These are phyloP conservation scores for Ustulina deusta DNA, from an alignment of 2,329 filamentous ascomycete species.

Conservation along the genomic window DNA sequence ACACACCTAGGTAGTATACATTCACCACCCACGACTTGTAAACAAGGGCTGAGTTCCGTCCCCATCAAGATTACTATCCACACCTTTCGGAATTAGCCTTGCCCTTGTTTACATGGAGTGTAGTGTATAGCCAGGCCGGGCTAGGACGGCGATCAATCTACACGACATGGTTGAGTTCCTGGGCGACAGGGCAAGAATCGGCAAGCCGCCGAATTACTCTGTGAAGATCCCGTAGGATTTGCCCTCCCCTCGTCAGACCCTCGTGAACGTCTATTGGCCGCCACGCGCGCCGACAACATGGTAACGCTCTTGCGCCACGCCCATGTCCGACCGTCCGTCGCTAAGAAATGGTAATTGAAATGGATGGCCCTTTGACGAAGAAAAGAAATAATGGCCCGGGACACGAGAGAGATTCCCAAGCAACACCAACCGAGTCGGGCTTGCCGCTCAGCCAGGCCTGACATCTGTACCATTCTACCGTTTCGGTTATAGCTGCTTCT, in stretches of 20 bases:
- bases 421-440: neutral
- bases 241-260: neutral
- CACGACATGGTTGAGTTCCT: neutral
- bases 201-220: slow-evolving; percentile 29
- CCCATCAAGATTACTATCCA: slow-evolving; percentile 35
- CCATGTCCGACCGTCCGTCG: slow-evolving; percentile 10
- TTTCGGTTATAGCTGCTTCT: slow-evolving; percentile 20
- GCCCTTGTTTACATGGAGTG: neutral
- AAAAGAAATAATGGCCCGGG: slow-evolving; percentile 5
- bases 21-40: slow-evolving; percentile 20
- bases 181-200: slow-evolving; percentile 24
- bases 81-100: slow-evolving; percentile 26
- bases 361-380: slow-evolving; percentile 15
- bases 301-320: slow-evolving; percentile 35
- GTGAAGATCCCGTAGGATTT: slow-evolving; percentile 32
- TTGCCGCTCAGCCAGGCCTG: slow-evolving; percentile 16
- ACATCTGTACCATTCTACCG: neutral
- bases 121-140: slow-evolving; percentile 14
- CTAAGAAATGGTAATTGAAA: neutral
- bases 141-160: slow-evolving; percentile 30
- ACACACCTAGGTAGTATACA: neutral
- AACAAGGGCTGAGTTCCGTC: slow-evolving; percentile 15
- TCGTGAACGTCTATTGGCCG: slow-evolving; percentile 30
- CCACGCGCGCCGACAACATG: slow-evolving; percentile 35
- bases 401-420: neutral